Conservation (phyloP, 2,329 filamentous ascomycete species). For the Zymoseptoria brevis region DNA sequence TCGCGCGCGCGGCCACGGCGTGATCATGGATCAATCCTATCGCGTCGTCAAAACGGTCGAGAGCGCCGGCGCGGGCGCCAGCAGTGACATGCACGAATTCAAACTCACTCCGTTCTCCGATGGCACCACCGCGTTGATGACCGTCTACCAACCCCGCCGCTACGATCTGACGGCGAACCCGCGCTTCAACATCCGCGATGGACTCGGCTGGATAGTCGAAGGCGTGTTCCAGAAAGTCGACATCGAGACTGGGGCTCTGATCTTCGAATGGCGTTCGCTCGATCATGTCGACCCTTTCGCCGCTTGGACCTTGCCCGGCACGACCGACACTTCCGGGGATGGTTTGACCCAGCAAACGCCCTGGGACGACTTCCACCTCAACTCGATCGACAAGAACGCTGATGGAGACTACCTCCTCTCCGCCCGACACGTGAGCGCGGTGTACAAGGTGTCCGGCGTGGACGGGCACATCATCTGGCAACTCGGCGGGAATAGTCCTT, state of each 20-base stretch:
- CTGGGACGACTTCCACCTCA: constrained; percentile 51
- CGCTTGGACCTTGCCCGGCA: constrained; percentile 38
- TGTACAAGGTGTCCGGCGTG: constrained; percentile 42
- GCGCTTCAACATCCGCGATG: constrained; percentile 31
- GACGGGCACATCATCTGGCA: constrained; percentile 43
- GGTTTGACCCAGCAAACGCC: constrained; percentile 40
- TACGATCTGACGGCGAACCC: constrained; percentile 40
- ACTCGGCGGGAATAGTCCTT: constrained; percentile 42
- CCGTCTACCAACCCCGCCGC: constrained; percentile 32
- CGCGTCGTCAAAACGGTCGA: constrained; percentile 42
- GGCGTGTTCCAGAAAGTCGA: constrained; percentile 49
- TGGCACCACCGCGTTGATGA: constrained; percentile 34
- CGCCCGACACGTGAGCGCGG: constrained; percentile 38
- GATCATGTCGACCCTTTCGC: constrained; percentile 48
- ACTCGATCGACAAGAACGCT: constrained; percentile 45
- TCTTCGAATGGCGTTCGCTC: constrained; percentile 54
- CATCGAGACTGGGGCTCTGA: constrained; percentile 46
- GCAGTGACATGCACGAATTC: constrained; percentile 48
- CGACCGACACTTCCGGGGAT: constrained; percentile 38
- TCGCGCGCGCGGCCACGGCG: constrained; percentile 44
- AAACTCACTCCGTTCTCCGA: constrained; percentile 36
- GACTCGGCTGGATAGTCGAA: constrained; percentile 46
- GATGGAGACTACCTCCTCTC: constrained; percentile 45
- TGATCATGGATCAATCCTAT: constrained; percentile 46
- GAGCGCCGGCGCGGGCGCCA: constrained; percentile 32